These are phyloP conservation scores for Cutaneotrichosporon curvatum DNA, from an alignment of 1,284 basidiomycete genomes.

Conservation along the genomic window DNA sequence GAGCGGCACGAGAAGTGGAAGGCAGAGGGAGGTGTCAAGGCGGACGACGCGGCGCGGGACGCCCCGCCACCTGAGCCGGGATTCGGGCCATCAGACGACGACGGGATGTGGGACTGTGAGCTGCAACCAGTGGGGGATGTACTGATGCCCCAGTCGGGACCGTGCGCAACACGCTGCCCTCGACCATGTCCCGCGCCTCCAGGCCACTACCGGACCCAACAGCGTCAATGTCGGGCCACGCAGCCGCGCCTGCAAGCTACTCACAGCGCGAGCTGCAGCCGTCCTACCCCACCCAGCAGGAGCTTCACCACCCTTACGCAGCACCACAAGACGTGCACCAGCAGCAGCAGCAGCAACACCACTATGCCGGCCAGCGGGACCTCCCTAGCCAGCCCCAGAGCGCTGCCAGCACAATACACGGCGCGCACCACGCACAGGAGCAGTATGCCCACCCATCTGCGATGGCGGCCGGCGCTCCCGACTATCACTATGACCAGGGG, in stretches of 20 bases:
- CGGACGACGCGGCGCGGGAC: slow-evolving; percentile 51
- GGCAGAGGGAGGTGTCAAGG: slow-evolving; percentile 69
- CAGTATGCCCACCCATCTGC: background rate
- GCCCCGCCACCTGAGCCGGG: slow-evolving; percentile 18
- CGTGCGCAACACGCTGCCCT: slow-evolving; percentile 33
- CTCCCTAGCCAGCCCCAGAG: too few relatives aligned
- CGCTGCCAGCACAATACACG: background rate
- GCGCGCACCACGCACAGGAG: slow-evolving; percentile 17
- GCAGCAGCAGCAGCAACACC: background rate
- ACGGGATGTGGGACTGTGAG: slow-evolving; percentile 90
- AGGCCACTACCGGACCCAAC: slow-evolving; percentile 12
- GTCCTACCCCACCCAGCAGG: too few relatives aligned
- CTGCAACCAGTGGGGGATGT: slow-evolving; percentile 1
- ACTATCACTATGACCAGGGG: slow-evolving; percentile 19
- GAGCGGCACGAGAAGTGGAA: slow-evolving; percentile 90
- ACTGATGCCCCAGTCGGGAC: slow-evolving; percentile 40
- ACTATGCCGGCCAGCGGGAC: background rate
- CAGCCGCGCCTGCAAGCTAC: too few relatives aligned
- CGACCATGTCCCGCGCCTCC: slow-evolving; percentile 25
- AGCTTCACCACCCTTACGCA: background rate
- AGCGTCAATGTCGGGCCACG: background rate
- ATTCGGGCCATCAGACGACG: slow-evolving; percentile 61
- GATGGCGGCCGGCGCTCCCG: too few relatives aligned
- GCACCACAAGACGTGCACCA: background rate
- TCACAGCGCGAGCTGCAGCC: too few relatives aligned